These are phyloP conservation scores for Vanrija sp. DNA, from an alignment of 1,284 basidiomycete species.

Conservation along the genomic window DNA sequence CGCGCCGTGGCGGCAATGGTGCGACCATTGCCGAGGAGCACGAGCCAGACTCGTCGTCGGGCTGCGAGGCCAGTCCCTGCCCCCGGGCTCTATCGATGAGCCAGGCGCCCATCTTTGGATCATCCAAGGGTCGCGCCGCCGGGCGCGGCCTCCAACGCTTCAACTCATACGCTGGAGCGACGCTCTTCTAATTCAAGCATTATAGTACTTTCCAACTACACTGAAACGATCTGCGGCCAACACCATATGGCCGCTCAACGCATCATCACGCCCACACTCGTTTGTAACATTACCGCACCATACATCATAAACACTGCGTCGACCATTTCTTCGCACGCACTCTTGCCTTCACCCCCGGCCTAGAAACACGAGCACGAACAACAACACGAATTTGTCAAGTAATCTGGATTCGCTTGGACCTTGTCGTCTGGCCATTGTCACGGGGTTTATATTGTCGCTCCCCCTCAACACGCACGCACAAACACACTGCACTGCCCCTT, in stretches of 20 bases:
- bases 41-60: conserved; percentile 32
- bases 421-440: neutral
- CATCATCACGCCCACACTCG: neutral
- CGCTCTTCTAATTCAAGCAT: neutral
- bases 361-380: neutral
- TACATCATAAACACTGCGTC: no score
- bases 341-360: neutral
- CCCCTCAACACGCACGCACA: conserved; percentile 2
- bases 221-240: neutral
- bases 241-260: neutral
- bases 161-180: conserved; percentile 11
- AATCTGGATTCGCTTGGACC: neutral
- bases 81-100: conserved; percentile 27
- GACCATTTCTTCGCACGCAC: neutral
- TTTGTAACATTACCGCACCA: conserved; percentile 5
- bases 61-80: conserved; percentile 31
- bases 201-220: neutral
- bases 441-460: conserved; percentile 3
- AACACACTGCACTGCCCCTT: neutral
- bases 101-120: conserved; percentile 42
- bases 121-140: conserved; percentile 33
- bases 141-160: conserved; percentile 14
- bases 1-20: conserved; percentile 24
- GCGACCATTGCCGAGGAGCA: conserved; percentile 35
- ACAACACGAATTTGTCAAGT: neutral